phyloP scores from a whole-genome alignment of 257 asterid genomes.

The Rhazya stricta region DNA sequence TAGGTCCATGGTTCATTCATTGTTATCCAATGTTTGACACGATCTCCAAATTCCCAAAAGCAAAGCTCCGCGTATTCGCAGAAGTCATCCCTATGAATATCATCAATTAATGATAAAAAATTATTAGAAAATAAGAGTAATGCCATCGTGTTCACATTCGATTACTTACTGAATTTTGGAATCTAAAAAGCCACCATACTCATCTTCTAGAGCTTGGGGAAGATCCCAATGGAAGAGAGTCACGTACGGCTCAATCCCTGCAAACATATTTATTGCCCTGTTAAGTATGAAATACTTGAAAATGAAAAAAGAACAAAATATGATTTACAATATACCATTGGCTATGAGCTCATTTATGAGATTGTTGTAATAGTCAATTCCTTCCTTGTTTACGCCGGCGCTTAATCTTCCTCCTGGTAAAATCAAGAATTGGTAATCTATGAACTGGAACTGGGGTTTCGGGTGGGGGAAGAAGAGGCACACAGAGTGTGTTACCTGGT shows the following conservation, averaged over 20 bases:
- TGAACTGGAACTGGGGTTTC: too few species aligned
- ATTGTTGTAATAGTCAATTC: constrained; percentile 11
- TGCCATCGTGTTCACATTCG: too few species aligned
- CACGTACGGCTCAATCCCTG: constrained; percentile 1
- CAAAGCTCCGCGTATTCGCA: constrained; percentile 41
- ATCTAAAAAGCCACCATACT: constrained; percentile 31
- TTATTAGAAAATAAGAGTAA: too few species aligned
- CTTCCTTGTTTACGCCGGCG: constrained; percentile 1
- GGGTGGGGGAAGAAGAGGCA: too few species aligned
- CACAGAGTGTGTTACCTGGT: constrained; percentile 15
- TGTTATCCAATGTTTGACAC: constrained; percentile 49
- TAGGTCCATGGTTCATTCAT: constrained; percentile 41
- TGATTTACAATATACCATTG: neutral
- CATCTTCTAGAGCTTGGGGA: constrained; percentile 35
- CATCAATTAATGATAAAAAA: too few species aligned
- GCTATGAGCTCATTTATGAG: constrained; percentile 9
- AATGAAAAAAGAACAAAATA: neutral
- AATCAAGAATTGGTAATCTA: too few species aligned
- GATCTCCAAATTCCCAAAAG: constrained; percentile 54
- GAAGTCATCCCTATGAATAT: constrained; percentile 41
- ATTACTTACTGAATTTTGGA: constrained; percentile 26
- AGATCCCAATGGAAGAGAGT: constrained; percentile 38
- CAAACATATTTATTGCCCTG: too few species aligned
- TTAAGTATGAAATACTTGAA: too few species aligned
- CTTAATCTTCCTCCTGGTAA: constrained; percentile 6